Base-by-base conservation (phyloP, 805 yeast species). In the Kodamaea kakaduensis region DNA sequence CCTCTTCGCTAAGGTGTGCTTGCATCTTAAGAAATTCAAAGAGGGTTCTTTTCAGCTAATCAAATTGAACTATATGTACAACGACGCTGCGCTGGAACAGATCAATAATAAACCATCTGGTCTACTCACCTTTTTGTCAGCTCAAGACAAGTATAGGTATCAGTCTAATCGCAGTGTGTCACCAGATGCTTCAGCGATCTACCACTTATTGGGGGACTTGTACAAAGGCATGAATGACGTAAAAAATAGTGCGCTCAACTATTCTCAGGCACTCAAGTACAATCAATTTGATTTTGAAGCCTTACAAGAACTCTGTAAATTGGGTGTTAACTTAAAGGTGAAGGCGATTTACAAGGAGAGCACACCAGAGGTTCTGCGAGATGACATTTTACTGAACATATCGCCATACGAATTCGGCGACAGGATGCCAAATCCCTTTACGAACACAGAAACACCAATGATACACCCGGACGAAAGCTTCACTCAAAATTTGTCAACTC, bases 261-360 rank as follows among this genome's bases (percentile, higher is more conserved):
- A 81, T 53, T 71, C 85, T 0, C 76, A 73, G 44, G 85, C 90
- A 1, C 67, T 87, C 38, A 76, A 77, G 40, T 59, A 70, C 43
- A 84, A 93, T 52, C 96, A 95, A 12, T 85, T 69, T 51, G 70
- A 87, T 25, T 87, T 93, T 75, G 96, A 87, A 52, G 87, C 96
- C 0, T 79, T 86, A 44, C 86, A 81, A 45, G 80, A 81, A 27
- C 62, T 93, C 31, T 78, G 87, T 48, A 68, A 70, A 31, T 62
- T 82, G 60, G 93, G 95, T 9, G 85, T 82, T 13, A 74, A 74
- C 39, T 70, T 87, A 13, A 75, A 78, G 39, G 77, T 81, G 5
- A 73, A 73, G 43, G 56, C 78, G 0, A 64, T 79, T 18, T 80
- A 67, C 54, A 71, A 69, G 38, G 42, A 45, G 17, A 41, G 36